phyloP scores from a whole-genome alignment of 208 protist genomes.

The Phytomonas sp. region DNA sequence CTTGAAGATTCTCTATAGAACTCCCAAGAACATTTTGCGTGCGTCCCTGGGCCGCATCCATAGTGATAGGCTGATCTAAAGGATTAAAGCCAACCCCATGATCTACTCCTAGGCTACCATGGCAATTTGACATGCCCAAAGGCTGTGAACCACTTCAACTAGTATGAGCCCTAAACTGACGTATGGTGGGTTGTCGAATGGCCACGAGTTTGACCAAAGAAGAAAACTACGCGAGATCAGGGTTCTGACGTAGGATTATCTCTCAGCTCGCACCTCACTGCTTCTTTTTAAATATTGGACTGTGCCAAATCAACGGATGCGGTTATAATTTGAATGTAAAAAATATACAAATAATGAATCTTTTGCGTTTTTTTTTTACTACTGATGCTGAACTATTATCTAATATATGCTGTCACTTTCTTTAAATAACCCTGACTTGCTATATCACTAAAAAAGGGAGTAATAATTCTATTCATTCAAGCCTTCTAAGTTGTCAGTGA shows the following conservation, averaged over 20 bases:
- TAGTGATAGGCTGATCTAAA: not conserved
- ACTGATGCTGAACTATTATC: not conserved
- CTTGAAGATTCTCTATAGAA: not conserved
- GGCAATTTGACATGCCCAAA: not conserved
- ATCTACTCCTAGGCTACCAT: not conserved
- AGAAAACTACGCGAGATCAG: not conserved
- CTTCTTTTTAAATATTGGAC: not conserved
- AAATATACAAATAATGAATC: not conserved
- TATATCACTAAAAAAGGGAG: conserved; percentile 4
- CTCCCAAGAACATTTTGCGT: not conserved
- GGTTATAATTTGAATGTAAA: not conserved
- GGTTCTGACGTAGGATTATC: not conserved
- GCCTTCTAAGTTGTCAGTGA: not conserved
- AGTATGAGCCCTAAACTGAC: not conserved
- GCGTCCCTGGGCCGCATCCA: not conserved
- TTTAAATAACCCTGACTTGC: not conserved
- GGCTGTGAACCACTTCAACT: not conserved
- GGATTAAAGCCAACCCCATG: not conserved
- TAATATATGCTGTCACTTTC: not conserved
- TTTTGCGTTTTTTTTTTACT: not conserved
- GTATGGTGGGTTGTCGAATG: not conserved
- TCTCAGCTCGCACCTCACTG: not conserved
- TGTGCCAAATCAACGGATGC: not conserved
- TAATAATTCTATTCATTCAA: not conserved
- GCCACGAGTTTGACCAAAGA: not conserved